These are phyloP conservation scores for Aspergillus versicolor DNA, from an alignment of 2,329 filamentous ascomycete species.

Conservation along the genomic window DNA sequence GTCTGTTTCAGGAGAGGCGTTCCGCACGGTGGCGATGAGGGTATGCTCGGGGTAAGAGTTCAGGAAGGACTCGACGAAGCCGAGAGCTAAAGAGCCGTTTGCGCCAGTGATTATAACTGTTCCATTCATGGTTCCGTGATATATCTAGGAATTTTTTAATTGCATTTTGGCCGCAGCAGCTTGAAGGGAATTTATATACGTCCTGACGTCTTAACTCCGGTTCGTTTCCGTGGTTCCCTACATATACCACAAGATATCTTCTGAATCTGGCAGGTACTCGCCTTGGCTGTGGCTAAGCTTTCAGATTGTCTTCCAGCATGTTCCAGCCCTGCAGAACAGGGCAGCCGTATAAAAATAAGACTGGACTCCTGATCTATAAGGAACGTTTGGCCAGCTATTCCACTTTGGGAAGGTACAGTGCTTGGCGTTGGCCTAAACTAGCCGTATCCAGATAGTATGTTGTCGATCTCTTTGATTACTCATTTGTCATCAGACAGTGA, in stretches of 20 bases:
- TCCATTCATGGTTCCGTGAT: background rate
- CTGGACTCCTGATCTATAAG: background rate
- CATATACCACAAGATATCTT: background rate
- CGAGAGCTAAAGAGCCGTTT: slow-evolving; percentile 34
- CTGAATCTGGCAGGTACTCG: background rate
- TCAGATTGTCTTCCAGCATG: background rate
- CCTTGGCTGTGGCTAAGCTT: background rate
- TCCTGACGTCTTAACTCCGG: no score
- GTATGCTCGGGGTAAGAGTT: slow-evolving; percentile 21
- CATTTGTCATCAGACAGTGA: background rate
- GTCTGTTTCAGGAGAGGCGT: slow-evolving; percentile 25
- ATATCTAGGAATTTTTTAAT: background rate
- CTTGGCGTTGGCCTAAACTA: background rate
- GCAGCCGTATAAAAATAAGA: background rate
- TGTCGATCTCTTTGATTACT: no score
- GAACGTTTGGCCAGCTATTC: background rate
- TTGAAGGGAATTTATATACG: background rate
- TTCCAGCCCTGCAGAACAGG: no score
- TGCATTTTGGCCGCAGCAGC: background rate
- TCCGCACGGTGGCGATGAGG: slow-evolving; percentile 31
- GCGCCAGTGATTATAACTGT: slow-evolving; percentile 32
- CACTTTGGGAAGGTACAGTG: slow-evolving; percentile 1
- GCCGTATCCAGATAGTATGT: background rate
- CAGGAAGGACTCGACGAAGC: slow-evolving; percentile 27
- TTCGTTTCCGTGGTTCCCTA: no score